Conservation (phyloP, 164 flowering plant genomes). For the Pachysandra terminalis region DNA sequence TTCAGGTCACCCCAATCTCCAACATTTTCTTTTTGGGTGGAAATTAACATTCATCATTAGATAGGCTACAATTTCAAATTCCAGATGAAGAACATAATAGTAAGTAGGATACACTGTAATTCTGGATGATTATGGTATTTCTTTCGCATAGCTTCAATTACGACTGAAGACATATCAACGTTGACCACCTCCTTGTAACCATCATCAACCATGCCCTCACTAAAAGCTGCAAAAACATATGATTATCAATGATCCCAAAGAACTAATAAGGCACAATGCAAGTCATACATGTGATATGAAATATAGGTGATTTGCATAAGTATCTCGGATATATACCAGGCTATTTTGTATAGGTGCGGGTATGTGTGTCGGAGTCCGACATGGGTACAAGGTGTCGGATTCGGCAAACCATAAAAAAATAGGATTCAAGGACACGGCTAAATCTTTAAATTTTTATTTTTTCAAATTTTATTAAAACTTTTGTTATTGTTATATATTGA, state of each 20-base stretch:
- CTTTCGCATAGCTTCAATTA: conserved; percentile 67
- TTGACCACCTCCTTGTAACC: conserved; percentile 71
- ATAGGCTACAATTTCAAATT: not conserved
- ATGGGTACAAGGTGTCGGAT: too few species aligned
- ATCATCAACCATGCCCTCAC: conserved; percentile 77
- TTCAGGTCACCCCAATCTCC: not conserved
- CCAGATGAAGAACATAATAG: not conserved
- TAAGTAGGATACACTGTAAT: conserved; percentile 58
- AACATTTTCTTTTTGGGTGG: too few species aligned
- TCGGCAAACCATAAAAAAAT: too few species aligned
- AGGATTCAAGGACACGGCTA: too few species aligned
- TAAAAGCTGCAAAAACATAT: conserved; percentile 42
- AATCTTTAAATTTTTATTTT: too few species aligned
- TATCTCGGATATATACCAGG: too few species aligned
- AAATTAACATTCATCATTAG: too few species aligned
- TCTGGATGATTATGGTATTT: conserved; percentile 48
- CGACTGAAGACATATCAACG: conserved; percentile 79
- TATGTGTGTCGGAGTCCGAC: too few species aligned
- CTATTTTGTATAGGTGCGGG: too few species aligned
- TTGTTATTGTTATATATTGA: too few species aligned
- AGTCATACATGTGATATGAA: not conserved
- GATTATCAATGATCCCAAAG: not conserved
- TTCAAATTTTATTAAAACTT: too few species aligned
- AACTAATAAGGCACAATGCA: not conserved
- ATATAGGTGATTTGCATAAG: not conserved